Base-by-base conservation (phyloP, 2,329 filamentous ascomycete species). In the Paracamarosporium sp. region DNA sequence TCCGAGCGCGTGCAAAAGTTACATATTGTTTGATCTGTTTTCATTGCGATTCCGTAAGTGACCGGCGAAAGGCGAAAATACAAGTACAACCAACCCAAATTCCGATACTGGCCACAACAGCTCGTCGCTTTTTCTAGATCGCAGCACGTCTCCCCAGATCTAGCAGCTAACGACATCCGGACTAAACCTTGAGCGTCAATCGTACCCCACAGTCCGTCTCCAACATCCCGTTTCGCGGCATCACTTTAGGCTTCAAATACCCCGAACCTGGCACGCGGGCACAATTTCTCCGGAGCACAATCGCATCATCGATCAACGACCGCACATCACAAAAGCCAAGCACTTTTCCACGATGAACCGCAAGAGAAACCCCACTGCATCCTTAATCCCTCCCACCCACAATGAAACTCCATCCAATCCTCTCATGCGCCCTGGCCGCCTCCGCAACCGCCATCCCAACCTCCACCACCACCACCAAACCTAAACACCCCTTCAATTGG, bases 401-500 rank as follows among this genome's bases (percentile, higher is more conserved):
- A 8, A 38, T 38, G 35, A 38, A 20, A 20, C 9, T 17, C 7
- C 20, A 5, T 15, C 35, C n/a, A 38, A n/a, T 9, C n/a, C 9
- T 38, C 35, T 5, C n/a, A 9, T 1, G 7, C 5, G 35, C 35
- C 8, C 35, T 38, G 5, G 35, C n/a, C 5, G n/a, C 35, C n/a
- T 38, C n/a, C 11, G 35, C n/a, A 5, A 17, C 35, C 15, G 35
- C 35, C 7, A 9, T 6, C 5, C 35, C 35, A 38, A 38, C n/a
- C 9, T 22, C 15, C 9, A 20, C 6, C n/a, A 38, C 8, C 5
- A 8, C 15, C 9, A 20, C 6, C n/a, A 38, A n/a, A 2, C 27
- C 9, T 40, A n/a, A 30, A 40, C 36, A 35, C 5, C 3, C 28
- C 2, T 70, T 70, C 38, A 58, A 56, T 44, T 71, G 66, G 68